phyloP scores from a whole-genome alignment of 805 yeast species.

The Wickerhamiella siamensis region DNA sequence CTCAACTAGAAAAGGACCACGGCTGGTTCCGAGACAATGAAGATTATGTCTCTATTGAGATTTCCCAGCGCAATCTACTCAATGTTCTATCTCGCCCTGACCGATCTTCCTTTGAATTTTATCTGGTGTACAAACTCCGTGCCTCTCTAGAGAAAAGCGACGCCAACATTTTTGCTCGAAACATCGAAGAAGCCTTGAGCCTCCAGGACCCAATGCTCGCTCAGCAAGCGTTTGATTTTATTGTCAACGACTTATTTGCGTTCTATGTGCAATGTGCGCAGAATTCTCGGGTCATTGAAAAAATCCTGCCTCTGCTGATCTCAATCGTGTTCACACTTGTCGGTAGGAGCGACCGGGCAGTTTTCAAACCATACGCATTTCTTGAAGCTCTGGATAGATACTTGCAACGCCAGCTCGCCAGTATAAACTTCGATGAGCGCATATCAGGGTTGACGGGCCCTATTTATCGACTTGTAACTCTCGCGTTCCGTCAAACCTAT shows the following conservation, averaged over 20 bases:
- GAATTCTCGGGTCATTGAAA: not conserved
- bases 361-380: slow-evolving; percentile 4
- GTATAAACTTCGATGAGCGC: not conserved
- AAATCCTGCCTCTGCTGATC: slow-evolving; percentile 2
- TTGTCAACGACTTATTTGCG: slow-evolving; percentile 9
- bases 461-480: not conserved
- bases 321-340: not conserved
- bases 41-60: slow-evolving; percentile 1
- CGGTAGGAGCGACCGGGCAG: slow-evolving; percentile 3
- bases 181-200: slow-evolving; percentile 8
- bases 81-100: not conserved
- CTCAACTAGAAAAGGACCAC: not conserved
- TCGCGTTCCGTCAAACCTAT: not conserved
- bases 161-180: slow-evolving; percentile 4
- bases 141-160: slow-evolving; percentile 5
- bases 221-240: slow-evolving; percentile 6
- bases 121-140: slow-evolving; percentile 1
- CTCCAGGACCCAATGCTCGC: not conserved
- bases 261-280: slow-evolving; percentile 4
- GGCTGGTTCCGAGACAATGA: slow-evolving; percentile 3
- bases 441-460: not conserved
- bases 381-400: slow-evolving; percentile 1
- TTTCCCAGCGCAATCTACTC: slow-evolving; percentile 2
- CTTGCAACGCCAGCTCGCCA: not conserved
- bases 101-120: not conserved